Conservation (phyloP, 768 basidiomycete species). For the Leccinum longicurvipes region DNA sequence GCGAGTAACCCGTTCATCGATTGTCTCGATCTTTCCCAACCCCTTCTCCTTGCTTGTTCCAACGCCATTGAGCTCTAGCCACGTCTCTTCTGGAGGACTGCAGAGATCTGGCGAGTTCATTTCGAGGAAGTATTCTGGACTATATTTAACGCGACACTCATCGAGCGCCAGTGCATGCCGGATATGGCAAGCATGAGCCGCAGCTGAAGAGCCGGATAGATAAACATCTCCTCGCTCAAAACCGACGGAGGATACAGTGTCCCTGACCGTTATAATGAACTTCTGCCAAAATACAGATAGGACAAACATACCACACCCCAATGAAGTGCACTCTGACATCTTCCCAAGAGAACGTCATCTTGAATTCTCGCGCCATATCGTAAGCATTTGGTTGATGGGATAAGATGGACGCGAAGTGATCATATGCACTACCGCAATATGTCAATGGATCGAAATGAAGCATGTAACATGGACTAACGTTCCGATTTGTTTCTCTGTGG, state of each 20-base stretch:
- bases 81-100: constrained; percentile 17
- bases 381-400: constrained; percentile 14
- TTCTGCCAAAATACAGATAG: not conserved
- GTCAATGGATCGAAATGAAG: not conserved
- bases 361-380: constrained; percentile 32
- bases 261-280: constrained; percentile 36
- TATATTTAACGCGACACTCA: constrained; percentile 56
- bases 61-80: constrained; percentile 11
- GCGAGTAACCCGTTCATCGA: not conserved
- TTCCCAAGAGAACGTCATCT: constrained; percentile 40
- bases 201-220: constrained; percentile 54
- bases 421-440: constrained; percentile 10
- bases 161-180: constrained; percentile 64
- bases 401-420: constrained; percentile 14
- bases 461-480: constrained; percentile 3
- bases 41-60: not conserved
- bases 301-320: constrained; percentile 43
- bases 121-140: constrained; percentile 36
- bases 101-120: constrained; percentile 20
- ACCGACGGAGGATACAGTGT: constrained; percentile 63
- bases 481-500: constrained; percentile 29
- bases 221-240: constrained; percentile 40
- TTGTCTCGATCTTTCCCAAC: not conserved
- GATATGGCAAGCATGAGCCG: constrained; percentile 52
- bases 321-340: constrained; percentile 47